Evolutionary conservation across 2,329 filamentous ascomycete species (phyloP), one percentile per base, ranked within the genome.

Genomic region (Colletotrichum sp.): DNA sequence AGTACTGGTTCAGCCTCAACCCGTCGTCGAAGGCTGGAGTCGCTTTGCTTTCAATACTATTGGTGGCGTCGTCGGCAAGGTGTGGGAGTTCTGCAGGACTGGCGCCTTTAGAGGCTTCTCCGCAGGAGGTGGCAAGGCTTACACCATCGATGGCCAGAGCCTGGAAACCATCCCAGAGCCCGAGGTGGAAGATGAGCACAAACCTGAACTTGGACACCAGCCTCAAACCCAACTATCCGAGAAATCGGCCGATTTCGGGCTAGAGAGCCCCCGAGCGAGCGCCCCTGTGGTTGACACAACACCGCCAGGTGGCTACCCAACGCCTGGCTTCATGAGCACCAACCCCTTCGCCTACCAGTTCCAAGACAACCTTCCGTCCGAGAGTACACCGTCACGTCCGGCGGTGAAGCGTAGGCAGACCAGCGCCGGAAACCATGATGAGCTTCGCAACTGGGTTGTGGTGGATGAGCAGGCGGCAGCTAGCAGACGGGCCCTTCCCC

Each of bases 31-130:
- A 16, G 84, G 87, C 47, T 93, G 91, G 92, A 88, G 89, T 34
- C 85, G 86, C 21, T 83, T 90, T 63, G 89, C 93, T 7, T 85
- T 94, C 36, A 89, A 85, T 54, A 87, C 93, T 0, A 87, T 94
- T 9, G 91, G 91, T 2, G 91, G 88, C 33, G 90, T 94, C 5
- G 90, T 94, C 2, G 94, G 94, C 21, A 96, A 93, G 79, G 91
- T 98, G 1, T 95, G 95, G 90, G 90, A 95, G 77, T 97, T 98
- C 78, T 98, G 96, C 85, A 94, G 87, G 81, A 85, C 86, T 0
- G 91, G 89, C 11, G 90, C 93, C 0, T 97, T 98, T 79, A 89
- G 90, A 69, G 96, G 96, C 0, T 98, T 98, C 82, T 92, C 96
- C 75, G 95, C 96, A 15, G 96, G 96, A 9, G 95, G 93, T 5